A percentile compares a stretch with the other conserved stretches of the same genome.
Evolutionary conservation across 2,329 filamentous ascomycete species (phyloP).

Genomic region (Pezizomycotina sp.): DNA sequence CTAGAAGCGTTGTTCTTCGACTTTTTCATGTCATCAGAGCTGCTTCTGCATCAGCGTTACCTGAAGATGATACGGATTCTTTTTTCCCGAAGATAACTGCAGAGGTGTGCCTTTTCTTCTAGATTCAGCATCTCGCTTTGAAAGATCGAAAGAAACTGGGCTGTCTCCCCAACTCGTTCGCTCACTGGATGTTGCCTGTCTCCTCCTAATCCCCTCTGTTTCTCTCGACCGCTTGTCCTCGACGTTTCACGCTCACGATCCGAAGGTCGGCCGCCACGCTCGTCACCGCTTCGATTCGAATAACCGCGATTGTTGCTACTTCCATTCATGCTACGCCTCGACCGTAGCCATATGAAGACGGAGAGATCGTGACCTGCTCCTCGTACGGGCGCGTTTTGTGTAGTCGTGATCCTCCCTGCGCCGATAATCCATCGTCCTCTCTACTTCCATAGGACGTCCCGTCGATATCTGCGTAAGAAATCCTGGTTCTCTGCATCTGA

Average conservation of each 20-base stretch:
- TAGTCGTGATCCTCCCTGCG: constrained; percentile 9
- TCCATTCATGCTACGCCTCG: constrained; percentile 13
- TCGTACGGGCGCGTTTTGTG: constrained; percentile 23
- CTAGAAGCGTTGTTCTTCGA: constrained; percentile 5
- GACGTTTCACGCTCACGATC: constrained; percentile 20
- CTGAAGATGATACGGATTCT: constrained; percentile 27
- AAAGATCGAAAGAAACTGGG: constrained; percentile 41
- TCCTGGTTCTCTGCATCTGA: constrained; percentile 21
- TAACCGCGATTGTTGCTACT: constrained; percentile 23
- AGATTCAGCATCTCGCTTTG: constrained; percentile 52
- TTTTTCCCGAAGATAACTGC: constrained; percentile 29
- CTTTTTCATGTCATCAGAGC: constrained; percentile 6
- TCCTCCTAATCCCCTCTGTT: constrained; percentile 25
- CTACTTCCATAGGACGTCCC: constrained; percentile 3
- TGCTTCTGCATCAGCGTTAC: constrained; percentile 32
- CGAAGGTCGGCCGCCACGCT: constrained; percentile 11
- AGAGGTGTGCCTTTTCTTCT: constrained; percentile 42
- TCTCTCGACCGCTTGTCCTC: constrained; percentile 17
- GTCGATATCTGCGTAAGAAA: constrained; percentile 26
- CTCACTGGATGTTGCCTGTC: constrained; percentile 42
- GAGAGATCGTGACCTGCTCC: constrained; percentile 23
- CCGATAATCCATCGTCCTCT: background rate
- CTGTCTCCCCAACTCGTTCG: constrained; percentile 41
- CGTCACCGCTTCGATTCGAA: constrained; percentile 20
- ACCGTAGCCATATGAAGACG: constrained; percentile 17